Percentiles rank a stretch among this genome's conserved stretches.
phyloP scores from a whole-genome alignment of 805 yeast genomes.

The Spathaspora arborariae region DNA sequence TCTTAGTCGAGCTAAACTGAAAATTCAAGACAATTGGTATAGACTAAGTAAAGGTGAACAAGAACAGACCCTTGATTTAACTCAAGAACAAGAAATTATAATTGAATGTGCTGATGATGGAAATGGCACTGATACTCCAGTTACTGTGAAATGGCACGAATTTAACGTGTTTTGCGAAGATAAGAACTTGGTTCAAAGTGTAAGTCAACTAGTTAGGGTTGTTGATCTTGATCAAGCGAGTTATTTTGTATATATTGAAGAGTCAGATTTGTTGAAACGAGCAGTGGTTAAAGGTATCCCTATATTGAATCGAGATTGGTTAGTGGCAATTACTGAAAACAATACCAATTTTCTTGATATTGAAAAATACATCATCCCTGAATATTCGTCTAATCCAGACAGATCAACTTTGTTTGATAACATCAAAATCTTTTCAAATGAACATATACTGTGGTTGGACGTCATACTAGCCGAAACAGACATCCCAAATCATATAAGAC shows the following conservation, averaged over 20 bases:
- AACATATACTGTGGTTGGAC: neutral
- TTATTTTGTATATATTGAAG: constrained; percentile 16
- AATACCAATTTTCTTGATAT: neutral
- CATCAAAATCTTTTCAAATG: constrained; percentile 3
- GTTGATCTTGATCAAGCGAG: constrained; percentile 17
- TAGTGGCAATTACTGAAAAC: constrained; percentile 11
- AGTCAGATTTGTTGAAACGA: constrained; percentile 13
- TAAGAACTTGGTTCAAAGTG: neutral
- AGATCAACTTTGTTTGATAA: constrained; percentile 15
- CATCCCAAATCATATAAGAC: neutral
- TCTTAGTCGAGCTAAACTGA: constrained; percentile 27
- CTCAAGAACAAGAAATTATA: constrained; percentile 5
- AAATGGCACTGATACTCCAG: constrained; percentile 10
- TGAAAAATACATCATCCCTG: neutral
- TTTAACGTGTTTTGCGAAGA: constrained; percentile 9
- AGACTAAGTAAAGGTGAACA: constrained; percentile 15
- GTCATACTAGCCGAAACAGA: neutral
- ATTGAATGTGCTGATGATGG: constrained; percentile 7
- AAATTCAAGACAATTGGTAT: constrained; percentile 22
- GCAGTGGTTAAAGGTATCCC: constrained; percentile 29
- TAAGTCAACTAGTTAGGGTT: constrained; percentile 11
- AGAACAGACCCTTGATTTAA: constrained; percentile 2
- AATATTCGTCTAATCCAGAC: constrained; percentile 10
- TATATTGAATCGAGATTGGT: constrained; percentile 23
- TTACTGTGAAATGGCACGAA: constrained; percentile 19